Percentiles rank a stretch among this genome's conserved stretches.
Evolutionary conservation across 2,329 filamentous ascomycete genomes (phyloP).

Genomic region (Epichloe bromicola): DNA sequence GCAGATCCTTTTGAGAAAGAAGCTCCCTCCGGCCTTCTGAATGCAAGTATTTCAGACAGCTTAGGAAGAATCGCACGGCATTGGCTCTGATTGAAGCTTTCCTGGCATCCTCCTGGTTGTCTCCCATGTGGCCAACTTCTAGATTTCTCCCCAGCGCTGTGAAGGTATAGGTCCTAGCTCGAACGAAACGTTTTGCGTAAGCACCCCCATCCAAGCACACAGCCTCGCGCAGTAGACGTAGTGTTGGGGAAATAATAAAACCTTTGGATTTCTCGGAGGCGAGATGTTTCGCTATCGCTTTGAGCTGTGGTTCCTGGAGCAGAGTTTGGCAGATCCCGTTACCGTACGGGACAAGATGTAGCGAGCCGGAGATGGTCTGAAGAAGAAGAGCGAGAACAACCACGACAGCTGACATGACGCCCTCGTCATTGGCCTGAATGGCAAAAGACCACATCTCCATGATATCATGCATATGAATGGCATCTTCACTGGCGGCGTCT

Average conservation of each 20-base stretch:
- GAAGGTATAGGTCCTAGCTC: slow-evolving; percentile 64
- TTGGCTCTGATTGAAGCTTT: slow-evolving; percentile 74
- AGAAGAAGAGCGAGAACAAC: slow-evolving; percentile 73
- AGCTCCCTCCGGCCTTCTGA: slow-evolving; percentile 70
- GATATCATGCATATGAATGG: slow-evolving; percentile 60
- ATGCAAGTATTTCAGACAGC: slow-evolving; percentile 66
- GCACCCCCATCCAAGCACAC: slow-evolving; percentile 79
- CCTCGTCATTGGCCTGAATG: slow-evolving; percentile 65
- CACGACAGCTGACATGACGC: slow-evolving; percentile 65
- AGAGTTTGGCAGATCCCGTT: slow-evolving; percentile 69
- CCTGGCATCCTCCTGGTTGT: slow-evolving; percentile 46
- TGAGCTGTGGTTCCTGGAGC: slow-evolving; percentile 67
- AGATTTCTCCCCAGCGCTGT: slow-evolving; percentile 72
- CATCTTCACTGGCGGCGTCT: slow-evolving; percentile 28
- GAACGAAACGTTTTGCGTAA: slow-evolving; percentile 64
- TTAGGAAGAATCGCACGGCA: slow-evolving; percentile 68
- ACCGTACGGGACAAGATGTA: slow-evolving; percentile 65
- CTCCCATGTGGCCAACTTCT: slow-evolving; percentile 48
- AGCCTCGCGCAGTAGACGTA: slow-evolving; percentile 78
- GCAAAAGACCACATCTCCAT: slow-evolving; percentile 85
- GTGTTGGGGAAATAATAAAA: slow-evolving; percentile 75
- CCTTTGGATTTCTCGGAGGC: slow-evolving; percentile 73
- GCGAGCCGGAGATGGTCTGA: slow-evolving; percentile 58
- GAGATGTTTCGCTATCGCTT: slow-evolving; percentile 66
- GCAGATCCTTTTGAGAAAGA: slow-evolving; percentile 63